Percentiles rank a stretch among this genome's conserved stretches.
phyloP scores from a whole-genome alignment of 805 yeast genomes.

The Sugiyamaella americana region DNA sequence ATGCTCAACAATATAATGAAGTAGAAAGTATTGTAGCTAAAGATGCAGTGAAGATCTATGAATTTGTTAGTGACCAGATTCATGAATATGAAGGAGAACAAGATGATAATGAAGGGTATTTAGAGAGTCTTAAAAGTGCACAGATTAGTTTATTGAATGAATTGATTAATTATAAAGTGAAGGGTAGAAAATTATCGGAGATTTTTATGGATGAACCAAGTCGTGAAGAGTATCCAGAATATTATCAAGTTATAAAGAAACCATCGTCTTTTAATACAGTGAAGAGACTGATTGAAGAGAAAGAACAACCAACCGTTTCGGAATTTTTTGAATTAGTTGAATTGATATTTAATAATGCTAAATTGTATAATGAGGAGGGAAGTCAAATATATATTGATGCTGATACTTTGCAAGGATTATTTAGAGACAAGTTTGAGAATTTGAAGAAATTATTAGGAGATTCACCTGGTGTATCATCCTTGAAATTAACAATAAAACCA shows the following conservation, averaged over 20 bases:
- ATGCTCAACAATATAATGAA: constrained; percentile 71
- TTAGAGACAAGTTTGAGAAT: constrained; percentile 30
- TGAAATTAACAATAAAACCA: constrained; percentile 8
- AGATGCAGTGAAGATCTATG: constrained; percentile 53
- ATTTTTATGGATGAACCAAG: constrained; percentile 75
- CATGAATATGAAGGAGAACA: constrained; percentile 11
- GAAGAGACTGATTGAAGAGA: constrained; percentile 44
- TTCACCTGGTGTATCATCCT: neutral
- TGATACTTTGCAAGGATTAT: constrained; percentile 46
- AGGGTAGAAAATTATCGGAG: constrained; percentile 47
- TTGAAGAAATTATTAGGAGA: constrained; percentile 10
- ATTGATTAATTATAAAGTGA: constrained; percentile 39
- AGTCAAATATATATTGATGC: constrained; percentile 73
- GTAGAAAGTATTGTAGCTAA: constrained; percentile 57
- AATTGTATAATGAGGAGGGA: constrained; percentile 65
- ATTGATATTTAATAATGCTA: constrained; percentile 73
- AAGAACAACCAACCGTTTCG: constrained; percentile 49
- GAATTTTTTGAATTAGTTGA: constrained; percentile 54
- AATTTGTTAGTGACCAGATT: constrained; percentile 47
- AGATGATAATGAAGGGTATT: constrained; percentile 10
- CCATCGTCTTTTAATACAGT: constrained; percentile 72
- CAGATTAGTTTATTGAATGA: constrained; percentile 32
- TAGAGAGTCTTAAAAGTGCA: constrained; percentile 18
- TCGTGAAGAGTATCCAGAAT: constrained; percentile 69
- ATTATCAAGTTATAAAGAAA: constrained; percentile 59